These are phyloP conservation scores for Spathaspora arborariae DNA, from an alignment of 805 yeast species.

Conservation along the genomic window DNA sequence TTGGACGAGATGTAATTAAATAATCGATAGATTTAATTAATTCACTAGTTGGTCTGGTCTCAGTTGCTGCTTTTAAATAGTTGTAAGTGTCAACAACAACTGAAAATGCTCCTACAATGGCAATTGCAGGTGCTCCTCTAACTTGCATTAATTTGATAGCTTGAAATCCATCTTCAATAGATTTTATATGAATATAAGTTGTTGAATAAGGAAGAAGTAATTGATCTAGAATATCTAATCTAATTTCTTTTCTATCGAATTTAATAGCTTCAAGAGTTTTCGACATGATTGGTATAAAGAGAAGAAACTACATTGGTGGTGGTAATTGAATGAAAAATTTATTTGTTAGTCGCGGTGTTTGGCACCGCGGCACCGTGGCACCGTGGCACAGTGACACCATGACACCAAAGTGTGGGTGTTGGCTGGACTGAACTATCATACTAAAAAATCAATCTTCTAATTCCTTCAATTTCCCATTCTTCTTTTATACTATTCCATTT, in stretches of 20 bases:
- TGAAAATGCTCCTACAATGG: slow-evolving; percentile 86
- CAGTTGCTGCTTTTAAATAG: slow-evolving; percentile 15
- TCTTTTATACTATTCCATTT: slow-evolving; percentile 52
- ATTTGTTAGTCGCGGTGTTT: not conserved
- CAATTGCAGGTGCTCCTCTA: slow-evolving; percentile 98
- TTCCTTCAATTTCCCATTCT: slow-evolving; percentile 71
- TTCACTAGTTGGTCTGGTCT: slow-evolving; percentile 23
- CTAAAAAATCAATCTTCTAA: slow-evolving; percentile 69
- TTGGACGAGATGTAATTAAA: slow-evolving; percentile 79
- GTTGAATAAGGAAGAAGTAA: slow-evolving; percentile 77
- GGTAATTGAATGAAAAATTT: not conserved
- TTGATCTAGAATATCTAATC: slow-evolving; percentile 73
- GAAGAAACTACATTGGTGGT: not conserved
- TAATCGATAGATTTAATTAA: slow-evolving; percentile 53
- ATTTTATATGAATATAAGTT: slow-evolving; percentile 55
- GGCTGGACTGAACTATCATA: not conserved
- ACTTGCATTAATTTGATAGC: slow-evolving; percentile 93
- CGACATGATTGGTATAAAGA: not conserved
- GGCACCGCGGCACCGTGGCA: no score
- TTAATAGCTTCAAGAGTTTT: slow-evolving; percentile 56
- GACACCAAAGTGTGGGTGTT: not conserved
- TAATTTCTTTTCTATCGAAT: slow-evolving; percentile 45
- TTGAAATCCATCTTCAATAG: slow-evolving; percentile 71
- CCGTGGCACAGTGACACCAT: no score
- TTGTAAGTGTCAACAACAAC: slow-evolving; percentile 63